A percentile compares a stretch with the other conserved stretches of the same genome.
These are phyloP conservation scores for Russula sp. DNA, from an alignment of 768 basidiomycete genomes.

Conservation along the genomic window DNA sequence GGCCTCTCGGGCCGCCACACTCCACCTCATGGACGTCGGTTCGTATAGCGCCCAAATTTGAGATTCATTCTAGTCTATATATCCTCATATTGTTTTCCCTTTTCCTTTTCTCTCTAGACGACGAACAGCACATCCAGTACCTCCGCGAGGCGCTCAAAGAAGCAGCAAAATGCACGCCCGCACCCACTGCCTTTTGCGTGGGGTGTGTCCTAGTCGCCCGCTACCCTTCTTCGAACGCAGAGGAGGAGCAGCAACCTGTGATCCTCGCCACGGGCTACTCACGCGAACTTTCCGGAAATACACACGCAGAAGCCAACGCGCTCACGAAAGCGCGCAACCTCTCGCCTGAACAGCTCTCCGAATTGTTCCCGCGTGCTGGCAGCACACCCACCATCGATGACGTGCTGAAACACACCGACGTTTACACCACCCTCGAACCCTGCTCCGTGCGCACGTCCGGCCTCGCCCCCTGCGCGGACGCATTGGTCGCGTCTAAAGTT, in stretches of 20 bases:
- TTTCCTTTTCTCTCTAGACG: neutral
- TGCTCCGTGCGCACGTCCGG: conserved; percentile 90
- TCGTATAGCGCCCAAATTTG: neutral
- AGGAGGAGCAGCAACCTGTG: conserved; percentile 38
- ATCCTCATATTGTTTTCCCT: neutral
- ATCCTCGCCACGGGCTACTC: conserved; percentile 82
- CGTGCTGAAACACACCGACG: conserved; percentile 60
- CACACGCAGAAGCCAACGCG: conserved; percentile 96
- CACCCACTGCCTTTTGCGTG: conserved; percentile 84
- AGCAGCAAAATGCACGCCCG: conserved; percentile 66
- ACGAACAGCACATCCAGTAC: conserved; percentile 39
- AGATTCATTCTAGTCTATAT: neutral
- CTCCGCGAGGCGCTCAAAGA: conserved; percentile 66
- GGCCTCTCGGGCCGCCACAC: neutral
- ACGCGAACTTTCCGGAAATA: conserved; percentile 88
- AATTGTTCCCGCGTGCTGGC: conserved; percentile 40
- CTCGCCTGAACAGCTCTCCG: conserved; percentile 44
- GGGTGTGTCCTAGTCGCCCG: conserved; percentile 70
- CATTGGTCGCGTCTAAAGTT: conserved; percentile 68
- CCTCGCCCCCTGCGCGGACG: conserved; percentile 79
- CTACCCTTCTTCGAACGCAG: conserved; percentile 42
- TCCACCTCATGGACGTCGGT: conserved; percentile 9
- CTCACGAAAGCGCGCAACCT: conserved; percentile 63
- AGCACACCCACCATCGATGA: conserved; percentile 42
- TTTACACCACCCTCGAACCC: conserved; percentile 96